Percentiles rank a stretch among this genome's conserved stretches.
Evolutionary conservation across 148 eudicot species (phyloP).

Genomic region (Fagopyrum esculentum): DNA sequence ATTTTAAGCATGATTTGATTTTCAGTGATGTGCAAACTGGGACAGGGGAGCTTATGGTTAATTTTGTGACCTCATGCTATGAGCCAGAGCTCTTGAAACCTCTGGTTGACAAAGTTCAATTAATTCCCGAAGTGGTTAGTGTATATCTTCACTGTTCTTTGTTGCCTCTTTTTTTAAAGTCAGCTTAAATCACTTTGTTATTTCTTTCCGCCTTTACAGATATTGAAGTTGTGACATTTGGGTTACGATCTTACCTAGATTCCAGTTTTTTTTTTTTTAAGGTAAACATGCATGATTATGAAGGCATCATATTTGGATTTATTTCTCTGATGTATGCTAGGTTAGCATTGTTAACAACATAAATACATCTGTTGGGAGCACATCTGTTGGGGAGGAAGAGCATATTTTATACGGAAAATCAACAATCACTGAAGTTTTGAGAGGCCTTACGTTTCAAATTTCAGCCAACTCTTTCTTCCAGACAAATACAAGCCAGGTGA

Average conservation of each 20-base stretch:
- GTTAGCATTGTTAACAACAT: constrained; percentile 92
- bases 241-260: neutral
- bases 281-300: neutral
- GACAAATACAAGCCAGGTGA: constrained; percentile 89
- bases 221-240: neutral
- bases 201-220: neutral
- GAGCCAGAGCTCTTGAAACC: constrained; percentile 79
- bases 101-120: constrained; percentile 67
- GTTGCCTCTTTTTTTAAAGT: neutral
- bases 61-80: constrained; percentile 92
- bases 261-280: neutral
- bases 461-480: constrained; percentile 99
- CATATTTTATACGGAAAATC: constrained; percentile 70
- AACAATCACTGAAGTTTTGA: constrained; percentile 67
- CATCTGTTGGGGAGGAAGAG: constrained; percentile 84
- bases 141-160: neutral
- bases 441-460: constrained; percentile 85
- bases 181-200: neutral
- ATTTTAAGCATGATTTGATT: constrained; percentile 1
- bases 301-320: constrained; percentile 1
- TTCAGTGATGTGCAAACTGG: constrained; percentile 71
- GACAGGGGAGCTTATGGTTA: constrained; percentile 79
- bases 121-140: constrained; percentile 81
- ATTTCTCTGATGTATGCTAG: constrained; percentile 21
- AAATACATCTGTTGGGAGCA: constrained; percentile 89